A percentile compares a stretch with the other conserved stretches of the same genome.
Conservation (phyloP, 345 rosid genomes). For the Capsella bursapastoris region DNA sequence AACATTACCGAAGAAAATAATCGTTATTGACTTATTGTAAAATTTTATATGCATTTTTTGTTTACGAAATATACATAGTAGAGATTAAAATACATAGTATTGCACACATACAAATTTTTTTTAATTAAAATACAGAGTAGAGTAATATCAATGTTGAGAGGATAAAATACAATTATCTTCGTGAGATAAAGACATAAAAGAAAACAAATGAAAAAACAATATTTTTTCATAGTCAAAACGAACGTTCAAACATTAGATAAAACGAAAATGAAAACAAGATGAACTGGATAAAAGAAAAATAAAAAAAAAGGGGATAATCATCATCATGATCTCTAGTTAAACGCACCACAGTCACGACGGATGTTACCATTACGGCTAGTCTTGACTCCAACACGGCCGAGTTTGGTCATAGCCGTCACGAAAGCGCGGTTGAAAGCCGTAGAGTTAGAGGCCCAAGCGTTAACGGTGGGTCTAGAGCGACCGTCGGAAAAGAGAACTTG, state of each 20-base stretch:
- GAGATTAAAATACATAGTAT: no score
- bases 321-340: conserved; percentile 42
- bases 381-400: conserved; percentile 74
- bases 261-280: neutral
- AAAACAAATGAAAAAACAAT: neutral
- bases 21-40: neutral
- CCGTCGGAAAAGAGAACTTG: conserved; percentile 63
- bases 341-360: conserved; percentile 56
- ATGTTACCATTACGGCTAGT: conserved; percentile 60
- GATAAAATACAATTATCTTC: no score
- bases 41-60: no score
- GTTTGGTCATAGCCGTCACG: conserved; percentile 59
- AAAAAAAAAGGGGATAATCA: neutral
- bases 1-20: neutral
- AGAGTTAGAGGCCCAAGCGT: conserved; percentile 57
- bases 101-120: no score
- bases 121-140: no score
- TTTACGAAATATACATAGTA: no score
- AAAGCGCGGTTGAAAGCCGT: conserved; percentile 59
- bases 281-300: neutral
- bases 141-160: no score
- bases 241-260: conserved; percentile 11
- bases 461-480: conserved; percentile 61
- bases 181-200: neutral
- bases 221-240: neutral